Evolutionary conservation across 192 early-diverging fungal genomes (phyloP).

Genomic region (Pilaira anomala): DNA sequence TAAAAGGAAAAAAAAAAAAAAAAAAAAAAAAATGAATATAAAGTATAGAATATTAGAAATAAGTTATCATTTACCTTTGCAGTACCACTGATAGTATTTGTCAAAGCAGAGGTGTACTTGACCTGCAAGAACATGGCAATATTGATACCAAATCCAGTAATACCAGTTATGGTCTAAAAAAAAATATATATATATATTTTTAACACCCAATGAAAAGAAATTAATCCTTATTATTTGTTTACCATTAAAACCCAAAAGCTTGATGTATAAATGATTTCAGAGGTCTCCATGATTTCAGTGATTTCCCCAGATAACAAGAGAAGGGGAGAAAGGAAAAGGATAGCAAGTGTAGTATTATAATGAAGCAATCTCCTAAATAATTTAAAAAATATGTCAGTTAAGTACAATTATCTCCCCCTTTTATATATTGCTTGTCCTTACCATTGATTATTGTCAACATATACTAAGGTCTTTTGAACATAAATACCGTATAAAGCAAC

Average conservation of each 20-base stretch:
- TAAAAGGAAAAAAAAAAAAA: too few species aligned
- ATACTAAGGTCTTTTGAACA: constrained; percentile 59
- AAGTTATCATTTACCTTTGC: constrained; percentile 49
- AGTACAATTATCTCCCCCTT: neutral
- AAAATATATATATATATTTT: neutral
- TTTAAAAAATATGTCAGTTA: neutral
- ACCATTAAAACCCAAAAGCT: constrained; percentile 62
- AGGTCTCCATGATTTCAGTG: constrained; percentile 40
- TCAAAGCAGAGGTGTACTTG: constrained; percentile 65
- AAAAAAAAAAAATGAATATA: too few species aligned
- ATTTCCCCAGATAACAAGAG: constrained; percentile 60
- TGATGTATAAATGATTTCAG: constrained; percentile 45
- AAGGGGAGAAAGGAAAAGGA: constrained; percentile 53
- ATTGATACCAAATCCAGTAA: constrained; percentile 65
- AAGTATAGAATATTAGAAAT: too few species aligned
- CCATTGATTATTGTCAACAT: constrained; percentile 70
- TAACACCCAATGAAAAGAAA: neutral
- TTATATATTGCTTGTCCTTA: constrained; percentile 26
- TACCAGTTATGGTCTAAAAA: constrained; percentile 46
- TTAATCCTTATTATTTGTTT: neutral
- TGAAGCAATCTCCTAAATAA: constrained; percentile 55
- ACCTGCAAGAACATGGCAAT: constrained; percentile 71
- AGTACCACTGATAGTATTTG: constrained; percentile 67
- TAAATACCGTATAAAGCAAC: constrained; percentile 69
- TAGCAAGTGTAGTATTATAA: constrained; percentile 64